Conservation (phyloP, 1,284 basidiomycete species). For the Peniophora sp. region DNA sequence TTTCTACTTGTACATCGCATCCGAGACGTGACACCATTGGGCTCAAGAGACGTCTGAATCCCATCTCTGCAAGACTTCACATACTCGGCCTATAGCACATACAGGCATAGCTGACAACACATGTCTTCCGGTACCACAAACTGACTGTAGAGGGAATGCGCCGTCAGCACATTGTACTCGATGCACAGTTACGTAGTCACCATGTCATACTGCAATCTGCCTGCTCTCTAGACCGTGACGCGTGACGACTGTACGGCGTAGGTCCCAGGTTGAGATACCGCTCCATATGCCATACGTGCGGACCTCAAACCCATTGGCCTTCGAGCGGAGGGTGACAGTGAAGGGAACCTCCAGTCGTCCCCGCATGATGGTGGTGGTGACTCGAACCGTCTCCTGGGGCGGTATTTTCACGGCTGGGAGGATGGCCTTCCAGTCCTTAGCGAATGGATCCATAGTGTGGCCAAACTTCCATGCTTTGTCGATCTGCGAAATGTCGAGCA, state of each 20-base stretch:
- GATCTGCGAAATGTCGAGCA: neutral
- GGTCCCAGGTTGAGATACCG: constrained; percentile 7
- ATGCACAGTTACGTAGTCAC: too few species aligned
- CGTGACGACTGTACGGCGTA: constrained; percentile 5
- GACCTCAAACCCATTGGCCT: constrained; percentile 1
- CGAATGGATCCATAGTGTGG: neutral
- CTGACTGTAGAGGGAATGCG: too few species aligned
- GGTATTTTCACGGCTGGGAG: neutral
- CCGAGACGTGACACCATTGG: too few species aligned
- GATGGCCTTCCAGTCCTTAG: neutral
- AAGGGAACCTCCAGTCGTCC: constrained; percentile 6
- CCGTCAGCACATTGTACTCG: too few species aligned
- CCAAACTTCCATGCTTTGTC: constrained; percentile 2
- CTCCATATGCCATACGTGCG: constrained; percentile 6
- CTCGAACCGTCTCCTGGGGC: constrained; percentile 1
- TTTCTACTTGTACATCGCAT: too few species aligned
- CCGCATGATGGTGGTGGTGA: constrained; percentile 1
- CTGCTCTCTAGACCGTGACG: too few species aligned
- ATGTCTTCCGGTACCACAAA: too few species aligned
- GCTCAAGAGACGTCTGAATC: too few species aligned
- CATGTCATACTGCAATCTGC: too few species aligned
- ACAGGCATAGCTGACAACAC: too few species aligned
- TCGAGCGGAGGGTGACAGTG: constrained; percentile 3
- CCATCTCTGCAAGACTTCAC: too few species aligned
- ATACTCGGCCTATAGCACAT: too few species aligned